Base-by-base conservation (phyloP, 192 early-diverging fungal genomes). In the Gonapodya sp. region DNA sequence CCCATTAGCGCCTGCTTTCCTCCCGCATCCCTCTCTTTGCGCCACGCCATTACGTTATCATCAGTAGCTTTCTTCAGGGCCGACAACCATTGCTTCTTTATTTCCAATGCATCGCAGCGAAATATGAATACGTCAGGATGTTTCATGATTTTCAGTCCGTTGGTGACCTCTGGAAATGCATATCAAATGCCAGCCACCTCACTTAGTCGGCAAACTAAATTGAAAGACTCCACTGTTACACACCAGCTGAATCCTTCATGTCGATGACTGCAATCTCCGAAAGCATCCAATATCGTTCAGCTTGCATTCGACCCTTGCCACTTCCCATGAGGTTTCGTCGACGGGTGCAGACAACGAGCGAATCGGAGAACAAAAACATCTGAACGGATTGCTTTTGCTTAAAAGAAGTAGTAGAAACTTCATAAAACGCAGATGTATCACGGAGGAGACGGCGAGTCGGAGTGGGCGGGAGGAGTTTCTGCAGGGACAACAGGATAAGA, bases 181-280 rank as follows among this genome's bases (percentile, higher is more conserved):
- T n/a, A n/a, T n/a, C n/a, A n/a, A n/a, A n/a, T n/a, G n/a, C n/a
- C n/a, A n/a, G n/a, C n/a, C n/a, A n/a, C n/a, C n/a, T n/a, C n/a
- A n/a, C n/a, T n/a, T n/a, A n/a, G n/a, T n/a, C n/a, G n/a, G n/a
- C 34, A n/a, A 81, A 74, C 81, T 24, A 30, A 34, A 73, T n/a
- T 78, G n/a, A 34, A 1, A 1, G 2, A 74, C 2, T 0, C 8
- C 46, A 64, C 46, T 8, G 24, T 16, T 64, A 36, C 75, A 81
- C 85, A 93, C 91, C 92, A 73, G 85, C 36, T 0, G 93, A 89
- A 81, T 97, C 95, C 85, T 92, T 92, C 81, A 96, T 88, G 77
- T 99, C 97, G 31, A 94, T 90, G 0, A 97, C 86, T 0, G 91
- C 92, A 31, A 96, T 91, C 31, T 96, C 94, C n/a, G 88, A 83